phyloP scores from a whole-genome alignment of 129 eudicot genomes.

The Mikania micrantha region DNA sequence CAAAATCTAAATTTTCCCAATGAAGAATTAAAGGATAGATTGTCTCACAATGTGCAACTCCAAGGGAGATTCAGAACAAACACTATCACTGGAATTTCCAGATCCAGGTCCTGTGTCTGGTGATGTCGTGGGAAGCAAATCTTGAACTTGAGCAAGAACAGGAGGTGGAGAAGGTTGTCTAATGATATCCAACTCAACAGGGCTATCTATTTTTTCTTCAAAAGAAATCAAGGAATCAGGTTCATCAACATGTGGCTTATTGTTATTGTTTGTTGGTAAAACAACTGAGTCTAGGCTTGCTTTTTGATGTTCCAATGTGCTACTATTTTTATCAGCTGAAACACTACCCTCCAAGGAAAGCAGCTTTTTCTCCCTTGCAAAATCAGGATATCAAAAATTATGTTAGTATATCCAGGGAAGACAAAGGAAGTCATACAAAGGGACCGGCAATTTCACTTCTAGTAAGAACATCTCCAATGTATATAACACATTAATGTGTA shows the following conservation, averaged over 20 bases:
- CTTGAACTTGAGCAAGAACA: slow-evolving; percentile 86
- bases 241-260: slow-evolving; percentile 41
- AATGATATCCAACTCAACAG: slow-evolving; percentile 41
- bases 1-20: neutral
- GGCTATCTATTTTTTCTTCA: slow-evolving; percentile 52
- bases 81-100: slow-evolving; percentile 40
- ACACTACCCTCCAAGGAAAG: slow-evolving; percentile 41
- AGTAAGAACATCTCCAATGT: neutral
- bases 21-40: neutral
- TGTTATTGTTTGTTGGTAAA: slow-evolving; percentile 32
- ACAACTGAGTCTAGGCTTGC: slow-evolving; percentile 26
- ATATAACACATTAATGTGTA: neutral
- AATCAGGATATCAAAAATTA: slow-evolving; percentile 2
- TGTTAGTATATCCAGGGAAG: neutral
- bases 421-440: neutral
- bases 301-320: slow-evolving; percentile 30
- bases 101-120: slow-evolving; percentile 34
- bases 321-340: slow-evolving; percentile 25
- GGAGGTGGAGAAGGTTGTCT: slow-evolving; percentile 97
- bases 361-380: slow-evolving; percentile 40
- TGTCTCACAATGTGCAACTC: slow-evolving; percentile 78
- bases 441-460: neutral
- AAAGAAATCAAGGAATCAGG: slow-evolving; percentile 72
- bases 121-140: slow-evolving; percentile 51
- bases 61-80: slow-evolving; percentile 72